Evolutionary conservation across 2,329 filamentous ascomycete genomes (phyloP), one percentile per base, ranked within the genome.

Genomic region (Raffaelea arxii): DNA sequence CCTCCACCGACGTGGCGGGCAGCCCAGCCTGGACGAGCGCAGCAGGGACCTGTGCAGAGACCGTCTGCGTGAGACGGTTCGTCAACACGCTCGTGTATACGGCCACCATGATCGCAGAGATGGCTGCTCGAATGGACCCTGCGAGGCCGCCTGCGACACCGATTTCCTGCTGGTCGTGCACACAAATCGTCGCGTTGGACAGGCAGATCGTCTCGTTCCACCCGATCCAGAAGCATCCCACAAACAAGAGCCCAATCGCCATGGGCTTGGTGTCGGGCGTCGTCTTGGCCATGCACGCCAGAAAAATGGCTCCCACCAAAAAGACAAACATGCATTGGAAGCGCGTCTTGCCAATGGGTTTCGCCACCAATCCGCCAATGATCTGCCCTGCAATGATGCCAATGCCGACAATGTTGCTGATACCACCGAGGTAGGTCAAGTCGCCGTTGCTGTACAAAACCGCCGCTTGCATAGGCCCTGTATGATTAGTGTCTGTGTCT

Each of bases 1-100:
- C 55, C 4, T 55, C 27, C 3, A 64, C 50, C 2, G 54, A 58
- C 2, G 49, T 47, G 11, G 50, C 40, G 2, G 59, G 58, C 16
- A 64, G 51, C 5, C 61, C 61, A 10, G 59, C 61, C 22, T 30
- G 30, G 10, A 59, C 46, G 3, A 59, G 48, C 0, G 59, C 60
- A 4, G 53, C 41, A 4, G 58, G 55, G 10, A 64, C 56, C 40
- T 57, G 48, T 4, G 49, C 32, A 3, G 56, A 48, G 7, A 62
- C 46, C 11, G 56, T 57, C 12, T 44, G 38, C 2, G 53, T 51
- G 4, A 60, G 47, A 6, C 59, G 53, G 39, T 57, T 55, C 22
- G 49, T 55, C 18, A 64, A 52, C 14, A 62, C 54, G 12, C 59
- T 53, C 9, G 53, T 54, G 49, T 61, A 64, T 30, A 63, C 54